Evolutionary conservation across 192 early-diverging fungal genomes (phyloP), one percentile per base, ranked within the genome.

Genomic region (Funneliformis mosseae): DNA sequence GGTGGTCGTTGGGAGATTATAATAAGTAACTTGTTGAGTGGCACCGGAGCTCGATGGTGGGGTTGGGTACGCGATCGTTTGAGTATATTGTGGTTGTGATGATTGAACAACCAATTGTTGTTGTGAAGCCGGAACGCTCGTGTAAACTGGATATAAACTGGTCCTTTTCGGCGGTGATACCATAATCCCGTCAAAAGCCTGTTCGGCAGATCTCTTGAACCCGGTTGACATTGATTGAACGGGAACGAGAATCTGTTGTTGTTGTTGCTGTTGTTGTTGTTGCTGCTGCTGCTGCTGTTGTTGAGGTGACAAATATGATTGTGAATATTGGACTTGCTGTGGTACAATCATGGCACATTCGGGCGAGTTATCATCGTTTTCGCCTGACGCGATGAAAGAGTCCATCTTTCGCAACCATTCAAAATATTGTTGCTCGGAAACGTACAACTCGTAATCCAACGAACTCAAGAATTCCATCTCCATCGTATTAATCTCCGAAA

Each of bases 401-500:
- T n/a, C 27, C 48, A 71, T 71, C n/a, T 63, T 60, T 59, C 12
- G 45, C 80, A 55, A 80, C 95, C 95, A 97, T 45, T 87, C 84
- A 77, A 87, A 87, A 83, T 94, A 97, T 70, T 95, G 91, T 8
- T 83, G 59, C 43, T 91, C 87, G 8, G 88, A 83, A 18, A 96
- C 92, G 83, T 93, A 91, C 41, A 95, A 86, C 73, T 90, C 88
- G 76, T 91, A 95, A 64, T 93, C 87, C 41, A 97, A 89, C 27
- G 94, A 92, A 43, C 86, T 81, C 78, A 97, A 81, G 80, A 95
- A 95, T 80, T 97, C 96, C 78, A 93, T 94, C 88, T 95, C 95
- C 91, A 95, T 95, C 10, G 93, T 91, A 67, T 93, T 94, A 42
- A 97, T 88, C 80, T 97, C 94, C 68, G 86, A 80, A 45, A 94